Conservation (phyloP, 208 protist species). For the Leishmania amazonensis region DNA sequence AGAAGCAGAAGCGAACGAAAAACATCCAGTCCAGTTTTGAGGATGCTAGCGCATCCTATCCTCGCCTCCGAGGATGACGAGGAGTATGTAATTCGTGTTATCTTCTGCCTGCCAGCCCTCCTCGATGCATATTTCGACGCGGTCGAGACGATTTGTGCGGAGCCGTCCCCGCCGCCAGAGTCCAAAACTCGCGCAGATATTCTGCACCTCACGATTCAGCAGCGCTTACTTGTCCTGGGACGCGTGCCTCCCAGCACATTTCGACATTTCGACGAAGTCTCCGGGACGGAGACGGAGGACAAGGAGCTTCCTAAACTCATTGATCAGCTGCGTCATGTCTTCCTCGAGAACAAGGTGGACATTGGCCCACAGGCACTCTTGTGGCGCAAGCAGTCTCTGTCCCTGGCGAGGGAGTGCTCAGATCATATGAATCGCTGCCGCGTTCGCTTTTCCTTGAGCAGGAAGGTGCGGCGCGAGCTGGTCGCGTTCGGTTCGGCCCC, state of each 20-base stretch:
- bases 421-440: conserved; percentile 57
- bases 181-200: conserved; percentile 45
- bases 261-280: conserved; percentile 30
- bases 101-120: conserved; percentile 57
- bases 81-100: conserved; percentile 70
- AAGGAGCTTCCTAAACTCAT: conserved; percentile 73
- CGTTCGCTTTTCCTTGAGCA: conserved; percentile 60
- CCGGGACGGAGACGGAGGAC: conserved; percentile 32
- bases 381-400: conserved; percentile 74
- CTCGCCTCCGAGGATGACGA: conserved; percentile 89
- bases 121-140: conserved; percentile 73
- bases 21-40: not conserved
- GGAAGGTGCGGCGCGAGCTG: conserved; percentile 49
- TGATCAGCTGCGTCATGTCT: conserved; percentile 63
- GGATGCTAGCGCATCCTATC: conserved; percentile 85
- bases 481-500: conserved; percentile 46
- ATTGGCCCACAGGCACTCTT: conserved; percentile 69
- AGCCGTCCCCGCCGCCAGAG: conserved; percentile 42
- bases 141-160: conserved; percentile 67
- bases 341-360: conserved; percentile 71
- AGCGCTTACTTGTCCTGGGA: conserved; percentile 52
- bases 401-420: conserved; percentile 72
- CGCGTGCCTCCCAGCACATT: conserved; percentile 48
- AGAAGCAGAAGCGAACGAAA: no score
- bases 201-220: conserved; percentile 68